A percentile compares a stretch with the other conserved stretches of the same genome.
phyloP scores from a whole-genome alignment of 2,329 filamentous ascomycete species.

The Fulvia fulva region DNA sequence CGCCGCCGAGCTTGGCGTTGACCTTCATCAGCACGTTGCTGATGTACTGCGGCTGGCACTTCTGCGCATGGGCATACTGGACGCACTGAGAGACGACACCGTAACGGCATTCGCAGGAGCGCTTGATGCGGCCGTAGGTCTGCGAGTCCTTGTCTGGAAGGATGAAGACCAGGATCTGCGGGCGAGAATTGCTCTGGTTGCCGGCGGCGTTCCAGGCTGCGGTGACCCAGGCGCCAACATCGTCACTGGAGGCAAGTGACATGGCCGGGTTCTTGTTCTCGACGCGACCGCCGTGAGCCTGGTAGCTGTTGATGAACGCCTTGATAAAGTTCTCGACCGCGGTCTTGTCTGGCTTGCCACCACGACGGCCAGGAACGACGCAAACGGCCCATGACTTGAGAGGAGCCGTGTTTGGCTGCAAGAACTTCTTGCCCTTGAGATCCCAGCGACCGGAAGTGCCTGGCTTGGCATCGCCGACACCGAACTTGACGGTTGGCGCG shows the following conservation, averaged over 20 bases:
- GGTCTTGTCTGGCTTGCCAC: slow-evolving; percentile 38
- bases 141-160: slow-evolving; percentile 66
- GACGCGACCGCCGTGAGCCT: slow-evolving; percentile 58
- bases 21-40: slow-evolving; percentile 97
- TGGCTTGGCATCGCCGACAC: slow-evolving; percentile 52
- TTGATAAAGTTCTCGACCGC: slow-evolving; percentile 53
- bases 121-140: slow-evolving; percentile 82
- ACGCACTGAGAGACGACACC: slow-evolving; percentile 82
- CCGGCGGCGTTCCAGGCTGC: slow-evolving; percentile 53
- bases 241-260: slow-evolving; percentile 31
- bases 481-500: slow-evolving; percentile 69
- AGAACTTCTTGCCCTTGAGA: slow-evolving; percentile 75
- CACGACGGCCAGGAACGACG: slow-evolving; percentile 56
- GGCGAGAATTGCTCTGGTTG: slow-evolving; percentile 51
- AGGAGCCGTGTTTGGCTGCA: slow-evolving; percentile 53
- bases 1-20: slow-evolving; percentile 89
- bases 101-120: slow-evolving; percentile 77
- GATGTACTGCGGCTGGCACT: slow-evolving; percentile 75
- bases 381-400: slow-evolving; percentile 74
- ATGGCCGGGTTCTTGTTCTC: slow-evolving; percentile 45
- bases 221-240: slow-evolving; percentile 32
- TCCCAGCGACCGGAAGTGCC: slow-evolving; percentile 77
- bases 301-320: slow-evolving; percentile 60
- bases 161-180: slow-evolving; percentile 77
- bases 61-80: slow-evolving; percentile 64